Evolutionary conservation across 2,329 filamentous ascomycete species (phyloP), one percentile per base, ranked within the genome.

Genomic region (Aspergillus brunneoviolaceus): DNA sequence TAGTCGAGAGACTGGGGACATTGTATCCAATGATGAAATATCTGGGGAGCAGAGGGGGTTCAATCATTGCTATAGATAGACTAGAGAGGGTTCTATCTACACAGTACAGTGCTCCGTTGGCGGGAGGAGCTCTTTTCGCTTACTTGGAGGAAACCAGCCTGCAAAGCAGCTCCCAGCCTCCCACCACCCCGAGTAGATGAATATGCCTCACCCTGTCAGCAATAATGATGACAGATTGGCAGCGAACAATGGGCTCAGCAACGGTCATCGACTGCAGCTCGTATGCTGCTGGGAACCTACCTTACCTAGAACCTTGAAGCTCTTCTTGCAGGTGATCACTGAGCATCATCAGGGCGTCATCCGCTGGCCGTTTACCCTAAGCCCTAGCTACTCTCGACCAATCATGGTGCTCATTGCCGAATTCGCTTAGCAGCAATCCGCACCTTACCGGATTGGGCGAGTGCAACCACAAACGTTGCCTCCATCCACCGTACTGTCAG

Each of bases 371-470:
- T 48, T 55, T 75, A 75, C 74, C 74, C 74, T 76, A 76, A 76
- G 72, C 74, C 74, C 74, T 76, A 77, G 71, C 60, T 65, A 62
- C 61, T 49, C 2, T 42, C 39, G 33, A 49, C 65, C 68, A 69
- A 70, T 67, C 71, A 71, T 2, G 23, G 11, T 6, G 1, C 29
- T 59, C 27, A 11, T 23, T 55, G 49, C 56, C 64, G 59, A 61
- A 68, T 75, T 76, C 74, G 74, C 74, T 76, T 76, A 76, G 70
- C 69, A 68, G 59, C 68, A 70, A 71, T 67, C 60, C 60, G 61
- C 70, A 65, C 72, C 70, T 74, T 73, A 69, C 72, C 72, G 67
- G 67, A 73, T 74, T 71, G 62, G 72, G 67, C 52, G 60, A 61
- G 56, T 67, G 65, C 69, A 71, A 71, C 70, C 72, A 74, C 72